Base-by-base conservation (phyloP, 768 basidiomycete species). In the Russula dissimulans region DNA sequence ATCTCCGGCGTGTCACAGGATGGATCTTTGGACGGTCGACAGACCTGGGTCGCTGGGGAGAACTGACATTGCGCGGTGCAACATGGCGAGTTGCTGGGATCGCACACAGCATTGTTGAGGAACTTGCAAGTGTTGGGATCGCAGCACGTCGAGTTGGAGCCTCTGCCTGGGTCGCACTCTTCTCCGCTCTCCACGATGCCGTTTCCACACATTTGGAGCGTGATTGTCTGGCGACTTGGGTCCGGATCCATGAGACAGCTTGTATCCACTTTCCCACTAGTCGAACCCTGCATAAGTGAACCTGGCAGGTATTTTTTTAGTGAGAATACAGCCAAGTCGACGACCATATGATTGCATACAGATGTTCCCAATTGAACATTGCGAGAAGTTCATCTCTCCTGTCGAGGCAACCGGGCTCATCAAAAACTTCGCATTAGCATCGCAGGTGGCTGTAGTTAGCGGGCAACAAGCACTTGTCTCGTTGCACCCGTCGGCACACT, bases 141-240 rank as follows among this genome's bases (percentile, higher is more conserved):
- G 75, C 91, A 94, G 74, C 91, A 94, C 2, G 78, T 72, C 5
- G 83, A 83, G 45, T 75, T 74, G 11, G 76, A 68, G 55, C 82
- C 85, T 39, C 69, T 66, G 34, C 88, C 88, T 0, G 91, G 91
- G 71, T 95, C 91, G 69, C 92, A 94, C 42, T 94, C 87, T 74
- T 95, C 92, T 34, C 89, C 91, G 0, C 67, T 70, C 69, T 90
- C 89, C 54, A 89, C 83, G 62, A 91, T 90, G 52, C 89, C 89
- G 71, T 91, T 91, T 31, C 89, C 87, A 67, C 86, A 89, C 84
- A 85, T 86, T 65, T 87, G 78, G 18, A 88, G 75, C 3, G 83
- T 79, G 64, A 88, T 81, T 7, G 76, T 78, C 47, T 45, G 53
- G 57, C 61, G 67, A 57, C 74, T 81, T 1, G 88, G 83, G 59